phyloP scores from a whole-genome alignment of 1,139 yeast species.

The Suhomyces choctaworum region DNA sequence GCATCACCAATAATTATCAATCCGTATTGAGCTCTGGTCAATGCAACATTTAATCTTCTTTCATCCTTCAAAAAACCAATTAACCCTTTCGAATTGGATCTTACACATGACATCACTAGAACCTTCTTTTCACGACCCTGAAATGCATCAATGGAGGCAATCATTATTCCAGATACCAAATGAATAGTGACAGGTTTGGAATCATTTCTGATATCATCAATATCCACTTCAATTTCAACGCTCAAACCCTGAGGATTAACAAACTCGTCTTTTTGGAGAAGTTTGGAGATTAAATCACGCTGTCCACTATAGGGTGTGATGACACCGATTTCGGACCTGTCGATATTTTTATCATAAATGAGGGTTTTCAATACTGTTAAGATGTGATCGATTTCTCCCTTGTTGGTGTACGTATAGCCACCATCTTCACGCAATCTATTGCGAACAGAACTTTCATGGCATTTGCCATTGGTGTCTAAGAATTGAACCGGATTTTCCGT shows the following conservation, averaged over 20 bases:
- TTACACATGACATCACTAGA: slow-evolving; percentile 60
- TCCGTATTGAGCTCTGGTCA: slow-evolving; percentile 63
- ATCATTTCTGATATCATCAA: slow-evolving; percentile 53
- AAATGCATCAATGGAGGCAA: slow-evolving; percentile 68
- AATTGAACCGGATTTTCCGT: slow-evolving; percentile 49
- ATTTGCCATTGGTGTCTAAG: slow-evolving; percentile 50
- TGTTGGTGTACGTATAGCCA: slow-evolving; percentile 57
- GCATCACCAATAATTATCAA: slow-evolving; percentile 58
- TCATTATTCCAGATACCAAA: slow-evolving; percentile 63
- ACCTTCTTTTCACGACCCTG: slow-evolving; percentile 67
- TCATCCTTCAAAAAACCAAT: slow-evolving; percentile 61
- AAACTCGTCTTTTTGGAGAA: slow-evolving; percentile 49
- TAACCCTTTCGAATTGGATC: slow-evolving; percentile 50
- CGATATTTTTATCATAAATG: slow-evolving; percentile 54
- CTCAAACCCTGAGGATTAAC: slow-evolving; percentile 57
- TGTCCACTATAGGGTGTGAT: slow-evolving; percentile 77
- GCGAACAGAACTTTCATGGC: slow-evolving; percentile 46
- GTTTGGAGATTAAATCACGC: slow-evolving; percentile 58
- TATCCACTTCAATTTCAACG: slow-evolving; percentile 53
- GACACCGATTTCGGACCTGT: slow-evolving; percentile 56
- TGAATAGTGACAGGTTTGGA: slow-evolving; percentile 58
- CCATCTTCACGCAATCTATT: slow-evolving; percentile 47
- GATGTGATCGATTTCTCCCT: slow-evolving; percentile 51
- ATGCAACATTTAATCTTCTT: slow-evolving; percentile 61
- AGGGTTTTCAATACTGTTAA: slow-evolving; percentile 48